phyloP scores from a whole-genome alignment of 441 rosid genomes.

The Gossypium schwendimanii region DNA sequence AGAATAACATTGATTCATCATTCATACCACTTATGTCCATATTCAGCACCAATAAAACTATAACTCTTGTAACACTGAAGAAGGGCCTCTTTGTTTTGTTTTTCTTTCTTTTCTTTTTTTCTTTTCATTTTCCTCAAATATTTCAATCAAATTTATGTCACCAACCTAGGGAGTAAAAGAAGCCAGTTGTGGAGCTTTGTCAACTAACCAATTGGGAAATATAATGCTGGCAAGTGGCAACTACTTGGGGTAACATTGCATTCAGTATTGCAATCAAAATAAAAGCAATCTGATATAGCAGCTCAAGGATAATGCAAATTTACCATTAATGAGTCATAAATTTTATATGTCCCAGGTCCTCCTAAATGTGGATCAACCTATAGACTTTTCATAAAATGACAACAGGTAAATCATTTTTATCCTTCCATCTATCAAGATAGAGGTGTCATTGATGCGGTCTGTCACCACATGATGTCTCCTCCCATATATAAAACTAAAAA shows the following conservation, averaged over 20 bases:
- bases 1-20: background rate
- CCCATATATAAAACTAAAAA: background rate
- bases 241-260: background rate
- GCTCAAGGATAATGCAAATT: background rate
- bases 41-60: background rate
- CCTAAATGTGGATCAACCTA: background rate
- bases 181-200: background rate
- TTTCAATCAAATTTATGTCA: background rate
- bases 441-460: background rate
- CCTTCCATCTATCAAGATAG: background rate
- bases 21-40: background rate
- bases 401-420: background rate
- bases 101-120: background rate
- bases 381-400: background rate
- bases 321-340: background rate
- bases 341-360: background rate
- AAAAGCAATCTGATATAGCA: background rate
- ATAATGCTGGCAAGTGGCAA: background rate
- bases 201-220: background rate
- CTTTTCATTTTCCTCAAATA: background rate
- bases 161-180: background rate
- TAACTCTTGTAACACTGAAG: background rate
- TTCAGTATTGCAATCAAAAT: background rate
- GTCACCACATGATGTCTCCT: background rate
- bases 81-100: background rate